Conservation (phyloP, 2,329 filamentous ascomycete species). For the Plenodomus biglobosus region DNA sequence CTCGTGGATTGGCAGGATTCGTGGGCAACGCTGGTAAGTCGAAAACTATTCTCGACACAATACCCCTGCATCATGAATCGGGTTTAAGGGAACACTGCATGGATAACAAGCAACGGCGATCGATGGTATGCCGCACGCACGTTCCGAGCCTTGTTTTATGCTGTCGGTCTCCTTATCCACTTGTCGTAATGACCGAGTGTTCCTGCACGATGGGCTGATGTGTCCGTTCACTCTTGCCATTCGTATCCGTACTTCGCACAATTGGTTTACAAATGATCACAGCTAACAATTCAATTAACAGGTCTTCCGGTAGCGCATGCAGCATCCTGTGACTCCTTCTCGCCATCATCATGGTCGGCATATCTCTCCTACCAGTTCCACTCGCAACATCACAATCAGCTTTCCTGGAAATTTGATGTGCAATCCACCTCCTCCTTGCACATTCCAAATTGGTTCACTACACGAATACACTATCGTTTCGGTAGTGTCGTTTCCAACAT, state of each 20-base stretch:
- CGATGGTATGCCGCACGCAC: slow-evolving; percentile 7
- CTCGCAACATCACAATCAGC: slow-evolving; percentile 4
- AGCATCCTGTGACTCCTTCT: slow-evolving; percentile 40
- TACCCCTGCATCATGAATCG: slow-evolving; percentile 5
- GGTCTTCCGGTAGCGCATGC: slow-evolving; percentile 37
- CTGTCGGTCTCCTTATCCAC: slow-evolving; percentile 1
- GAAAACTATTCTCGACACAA: slow-evolving; percentile 1
- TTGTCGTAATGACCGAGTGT: slow-evolving; percentile 9
- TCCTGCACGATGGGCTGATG: slow-evolving; percentile 4
- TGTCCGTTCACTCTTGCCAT: neutral
- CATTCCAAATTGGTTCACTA: no score
- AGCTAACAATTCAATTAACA: slow-evolving; percentile 16
- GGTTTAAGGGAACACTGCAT: neutral
- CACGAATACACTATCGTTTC: neutral
- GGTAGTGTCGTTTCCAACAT: neutral
- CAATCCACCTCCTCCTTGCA: no score
- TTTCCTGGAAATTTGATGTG: neutral
- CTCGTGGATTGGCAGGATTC: slow-evolving; percentile 73
- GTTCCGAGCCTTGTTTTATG: neutral
- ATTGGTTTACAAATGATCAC: no score
- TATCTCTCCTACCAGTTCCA: slow-evolving; percentile 15
- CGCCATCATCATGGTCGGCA: slow-evolving; percentile 23
- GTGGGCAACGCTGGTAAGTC: slow-evolving; percentile 70
- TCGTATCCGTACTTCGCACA: no score
- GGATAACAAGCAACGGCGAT: slow-evolving; percentile 12